Conservation (phyloP, 78 protist species). For the Dictyostelium intermedium region DNA sequence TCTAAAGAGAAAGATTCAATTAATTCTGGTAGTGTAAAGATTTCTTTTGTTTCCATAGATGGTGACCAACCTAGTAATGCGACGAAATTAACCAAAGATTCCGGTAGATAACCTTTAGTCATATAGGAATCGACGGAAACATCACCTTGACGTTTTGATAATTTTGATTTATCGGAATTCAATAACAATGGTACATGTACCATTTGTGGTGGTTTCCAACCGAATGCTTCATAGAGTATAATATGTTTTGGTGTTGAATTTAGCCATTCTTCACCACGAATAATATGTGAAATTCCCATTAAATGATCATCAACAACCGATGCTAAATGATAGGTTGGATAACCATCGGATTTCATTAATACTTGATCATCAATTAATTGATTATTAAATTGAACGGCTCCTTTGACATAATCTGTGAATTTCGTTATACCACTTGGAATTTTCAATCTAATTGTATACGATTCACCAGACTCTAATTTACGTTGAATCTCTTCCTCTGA, state of each 20-base stretch:
- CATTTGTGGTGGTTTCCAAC: conserved; percentile 83
- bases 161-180: conserved; percentile 83
- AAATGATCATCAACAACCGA: conserved; percentile 91
- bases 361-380: conserved; percentile 85
- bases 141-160: conserved; percentile 88
- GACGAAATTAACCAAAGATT: conserved; percentile 86
- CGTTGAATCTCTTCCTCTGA: conserved; percentile 44
- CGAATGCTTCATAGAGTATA: conserved; percentile 84
- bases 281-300: conserved; percentile 90
- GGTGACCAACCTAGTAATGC: conserved; percentile 86
- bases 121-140: conserved; percentile 82
- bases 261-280: conserved; percentile 94
- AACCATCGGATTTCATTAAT: conserved; percentile 88
- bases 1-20: conserved; percentile 58
- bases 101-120: conserved; percentile 72
- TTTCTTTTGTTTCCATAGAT: conserved; percentile 1
- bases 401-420: conserved; percentile 71
- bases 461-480: neutral
- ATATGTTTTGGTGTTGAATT: conserved; percentile 88
- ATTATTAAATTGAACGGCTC: conserved; percentile 66
- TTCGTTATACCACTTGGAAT: conserved; percentile 25
- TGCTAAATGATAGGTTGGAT: conserved; percentile 94
- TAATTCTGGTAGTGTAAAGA: conserved; percentile 39
- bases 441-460: conserved; percentile 57
- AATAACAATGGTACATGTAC: conserved; percentile 91